Conservation (phyloP, 306 rosid species). For the Vigna radiata region DNA sequence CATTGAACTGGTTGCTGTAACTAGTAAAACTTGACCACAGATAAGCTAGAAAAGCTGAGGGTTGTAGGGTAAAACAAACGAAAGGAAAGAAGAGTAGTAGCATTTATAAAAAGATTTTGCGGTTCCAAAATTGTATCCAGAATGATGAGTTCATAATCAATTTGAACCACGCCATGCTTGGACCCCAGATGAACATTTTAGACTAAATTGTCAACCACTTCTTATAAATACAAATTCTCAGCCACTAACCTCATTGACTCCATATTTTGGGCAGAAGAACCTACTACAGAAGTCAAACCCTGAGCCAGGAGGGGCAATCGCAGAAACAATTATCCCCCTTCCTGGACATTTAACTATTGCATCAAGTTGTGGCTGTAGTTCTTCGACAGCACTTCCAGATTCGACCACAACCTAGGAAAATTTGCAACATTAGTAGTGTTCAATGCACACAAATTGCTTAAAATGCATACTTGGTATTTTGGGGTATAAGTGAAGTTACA, state of each 20-base stretch:
- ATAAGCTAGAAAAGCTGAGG: not conserved
- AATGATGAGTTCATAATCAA: not conserved
- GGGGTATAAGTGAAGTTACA: not conserved
- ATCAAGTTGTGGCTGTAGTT: conserved; percentile 61
- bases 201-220: not conserved
- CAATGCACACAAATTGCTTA: conserved; percentile 30
- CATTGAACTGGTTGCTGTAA: not conserved
- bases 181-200: not conserved
- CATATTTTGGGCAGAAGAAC: conserved; percentile 65
- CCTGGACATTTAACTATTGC: conserved; percentile 68
- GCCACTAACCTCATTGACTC: conserved; percentile 70
- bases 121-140: not conserved
- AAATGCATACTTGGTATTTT: conserved; percentile 1
- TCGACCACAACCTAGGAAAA: conserved; percentile 62
- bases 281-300: conserved; percentile 75
- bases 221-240: not conserved
- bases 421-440: conserved; percentile 26
- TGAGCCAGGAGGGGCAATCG: conserved; percentile 62
- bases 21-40: not conserved
- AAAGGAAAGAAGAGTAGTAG: not conserved
- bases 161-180: not conserved
- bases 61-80: not conserved
- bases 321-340: conserved; percentile 67
- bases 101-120: not conserved
- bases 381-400: conserved; percentile 56